phyloP scores from a whole-genome alignment of 345 rosid species.

The Pelargonium nanum region DNA sequence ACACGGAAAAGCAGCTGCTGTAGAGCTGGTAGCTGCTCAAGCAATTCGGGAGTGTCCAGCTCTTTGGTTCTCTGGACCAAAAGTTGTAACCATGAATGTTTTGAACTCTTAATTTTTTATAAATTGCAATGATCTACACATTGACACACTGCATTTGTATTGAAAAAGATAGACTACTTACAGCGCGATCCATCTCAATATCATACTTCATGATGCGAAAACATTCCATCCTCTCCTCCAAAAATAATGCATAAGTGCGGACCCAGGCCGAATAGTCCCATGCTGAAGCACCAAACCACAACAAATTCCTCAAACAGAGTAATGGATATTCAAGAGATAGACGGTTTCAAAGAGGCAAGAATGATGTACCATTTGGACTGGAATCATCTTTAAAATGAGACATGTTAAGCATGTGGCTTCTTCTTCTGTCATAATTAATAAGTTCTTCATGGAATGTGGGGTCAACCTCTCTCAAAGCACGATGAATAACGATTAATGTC shows the following conservation, averaged over 20 bases:
- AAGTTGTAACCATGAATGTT: neutral
- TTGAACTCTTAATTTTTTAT: neutral
- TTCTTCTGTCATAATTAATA: conserved; percentile 81
- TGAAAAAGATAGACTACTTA: conserved; percentile 21
- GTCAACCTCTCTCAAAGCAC: conserved; percentile 97
- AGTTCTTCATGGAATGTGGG: conserved; percentile 93
- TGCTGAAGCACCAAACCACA: conserved; percentile 34
- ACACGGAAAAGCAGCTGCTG: conserved; percentile 91
- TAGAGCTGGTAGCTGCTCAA: conserved; percentile 81
- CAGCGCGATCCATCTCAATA: conserved; percentile 72
- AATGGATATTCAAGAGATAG: conserved; percentile 7
- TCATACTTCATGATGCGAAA: conserved; percentile 87
- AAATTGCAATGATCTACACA: neutral
- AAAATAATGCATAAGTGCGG: conserved; percentile 75
- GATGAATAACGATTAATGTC: conserved; percentile 88
- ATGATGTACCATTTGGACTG: conserved; percentile 65
- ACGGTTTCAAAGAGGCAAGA: conserved; percentile 4
- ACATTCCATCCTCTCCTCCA: conserved; percentile 94
- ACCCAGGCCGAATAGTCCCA: conserved; percentile 97
- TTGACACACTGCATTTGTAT: neutral
- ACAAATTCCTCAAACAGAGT: conserved; percentile 11
- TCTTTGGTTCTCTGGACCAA: conserved; percentile 74
- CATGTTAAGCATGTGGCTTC: conserved; percentile 92
- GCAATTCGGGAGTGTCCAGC: conserved; percentile 75
- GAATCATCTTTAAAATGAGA: conserved; percentile 97